These are phyloP conservation scores for Nothopassalora personata DNA, from an alignment of 2,329 filamentous ascomycete genomes.

Conservation along the genomic window DNA sequence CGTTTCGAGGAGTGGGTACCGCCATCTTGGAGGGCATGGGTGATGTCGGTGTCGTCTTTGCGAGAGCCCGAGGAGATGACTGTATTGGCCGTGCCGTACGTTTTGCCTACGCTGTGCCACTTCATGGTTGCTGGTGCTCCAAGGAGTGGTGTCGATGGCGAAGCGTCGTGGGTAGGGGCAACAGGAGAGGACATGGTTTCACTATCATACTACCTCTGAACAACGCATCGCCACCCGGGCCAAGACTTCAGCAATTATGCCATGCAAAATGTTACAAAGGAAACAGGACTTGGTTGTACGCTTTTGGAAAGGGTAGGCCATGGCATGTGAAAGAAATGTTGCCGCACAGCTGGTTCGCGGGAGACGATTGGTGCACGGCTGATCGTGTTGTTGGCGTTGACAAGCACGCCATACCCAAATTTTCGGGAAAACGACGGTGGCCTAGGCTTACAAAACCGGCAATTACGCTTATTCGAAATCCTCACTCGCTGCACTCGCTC, in stretches of 20 bases:
- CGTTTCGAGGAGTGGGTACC: conserved; percentile 14
- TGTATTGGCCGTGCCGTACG: conserved; percentile 2
- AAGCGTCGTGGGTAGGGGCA: background rate
- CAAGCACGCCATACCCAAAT: conserved; percentile 11
- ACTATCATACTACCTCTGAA: background rate
- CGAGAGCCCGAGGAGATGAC: background rate
- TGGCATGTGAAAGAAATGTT: background rate
- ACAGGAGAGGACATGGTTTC: background rate
- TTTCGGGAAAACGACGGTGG: no score
- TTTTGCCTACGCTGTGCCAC: background rate
- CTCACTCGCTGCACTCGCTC: no score
- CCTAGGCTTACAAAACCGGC: no score
- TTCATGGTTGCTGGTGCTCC: background rate
- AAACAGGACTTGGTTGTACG: background rate
- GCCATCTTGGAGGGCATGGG: conserved; percentile 1
- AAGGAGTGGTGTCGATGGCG: conserved; percentile 4
- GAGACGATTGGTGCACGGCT: background rate
- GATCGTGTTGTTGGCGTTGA: background rate
- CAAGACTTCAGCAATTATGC: conserved; percentile 8
- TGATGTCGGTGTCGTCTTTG: background rate
- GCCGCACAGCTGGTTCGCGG: background rate
- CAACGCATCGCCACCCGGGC: conserved; percentile 8
- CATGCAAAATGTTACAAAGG: conserved; percentile 11
- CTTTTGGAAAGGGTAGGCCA: background rate
- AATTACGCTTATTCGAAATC: no score